Evolutionary conservation across 148 eudicot genomes (phyloP), one percentile per base, ranked within the genome.

Genomic region (Rhododendron mucronatum): DNA sequence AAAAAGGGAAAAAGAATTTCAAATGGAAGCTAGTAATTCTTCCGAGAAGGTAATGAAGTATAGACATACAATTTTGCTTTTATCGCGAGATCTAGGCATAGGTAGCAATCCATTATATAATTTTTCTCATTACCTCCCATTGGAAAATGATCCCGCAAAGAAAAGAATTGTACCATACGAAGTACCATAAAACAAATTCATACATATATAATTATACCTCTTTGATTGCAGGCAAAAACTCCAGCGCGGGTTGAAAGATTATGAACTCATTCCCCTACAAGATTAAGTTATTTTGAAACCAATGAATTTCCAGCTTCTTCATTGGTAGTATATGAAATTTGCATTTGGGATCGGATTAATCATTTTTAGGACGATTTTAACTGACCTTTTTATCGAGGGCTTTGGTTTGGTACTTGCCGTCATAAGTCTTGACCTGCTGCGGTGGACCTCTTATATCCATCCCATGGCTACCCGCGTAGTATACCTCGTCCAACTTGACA

Each of bases 391-490:
- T 86, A 89, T 92, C 93, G 21, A 81, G 80, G 84, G 87, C 84
- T 80, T 84, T 88, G 16, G 84, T 88, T 76, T 93, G 95, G 84
- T 87, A 88, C 81, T 91, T 91, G 86, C 71, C 77, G 55, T 90
- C 91, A 63, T 87, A 85, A 33, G 92, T 88, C 59, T 89, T 90
- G 15, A 80, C 83, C 85, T 87, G 82, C 85, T 65, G 73, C 3
- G 92, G 88, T 13, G 98, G 98, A 84, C 92, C 94, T 88, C 91
- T 92, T 48, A 95, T 96, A 63, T 96, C 99, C 99, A 96, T 93
- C 55, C 99, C 99, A 91, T 96, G 99, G 89, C 98, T 95, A 81
- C 99, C 99, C 5, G 99, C 98, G 75, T 96, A 96, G 83, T 89
- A 94, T 11, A 95, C 91, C 51, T 94, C 95, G 80, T 94, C 91